Evolutionary conservation across 2,329 filamentous ascomycete species (phyloP).

Genomic region (Cordyceps cateniannulata): DNA sequence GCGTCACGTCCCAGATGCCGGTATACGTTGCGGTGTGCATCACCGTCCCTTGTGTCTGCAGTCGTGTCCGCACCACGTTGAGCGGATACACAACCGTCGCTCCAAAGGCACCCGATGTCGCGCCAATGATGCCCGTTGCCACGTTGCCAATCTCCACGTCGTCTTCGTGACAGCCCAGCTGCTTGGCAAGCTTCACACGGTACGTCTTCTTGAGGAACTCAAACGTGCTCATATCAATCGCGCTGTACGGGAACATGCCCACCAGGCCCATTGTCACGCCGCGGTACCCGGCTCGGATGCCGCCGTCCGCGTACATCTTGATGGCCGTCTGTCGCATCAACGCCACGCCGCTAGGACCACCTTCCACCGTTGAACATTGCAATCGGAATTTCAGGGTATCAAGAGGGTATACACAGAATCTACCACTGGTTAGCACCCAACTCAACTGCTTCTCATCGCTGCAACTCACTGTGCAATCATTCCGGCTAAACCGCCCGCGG

Average conservation of each 20-base stretch:
- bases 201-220: constrained; percentile 81
- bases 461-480: constrained; percentile 79
- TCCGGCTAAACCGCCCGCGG: constrained; percentile 83
- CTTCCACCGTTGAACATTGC: constrained; percentile 89
- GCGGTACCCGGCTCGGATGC: constrained; percentile 74
- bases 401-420: constrained; percentile 88
- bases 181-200: constrained; percentile 61
- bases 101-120: constrained; percentile 83
- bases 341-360: constrained; percentile 74
- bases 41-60: constrained; percentile 92
- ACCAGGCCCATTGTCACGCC: constrained; percentile 89
- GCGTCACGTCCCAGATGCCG: constrained; percentile 82
- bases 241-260: constrained; percentile 96
- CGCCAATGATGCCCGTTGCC: constrained; percentile 80
- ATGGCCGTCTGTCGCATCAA: constrained; percentile 76
- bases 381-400: constrained; percentile 78
- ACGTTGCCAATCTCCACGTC: constrained; percentile 77
- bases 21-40: constrained; percentile 87
- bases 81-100: constrained; percentile 93
- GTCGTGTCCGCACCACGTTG: constrained; percentile 82
- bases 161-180: constrained; percentile 69
- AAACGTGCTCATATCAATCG: constrained; percentile 93
- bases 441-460: neutral
- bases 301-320: constrained; percentile 79
- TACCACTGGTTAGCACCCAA: constrained; percentile 26